Conservation (phyloP, 129 eudicot genomes). For the Tagetes patula region DNA sequence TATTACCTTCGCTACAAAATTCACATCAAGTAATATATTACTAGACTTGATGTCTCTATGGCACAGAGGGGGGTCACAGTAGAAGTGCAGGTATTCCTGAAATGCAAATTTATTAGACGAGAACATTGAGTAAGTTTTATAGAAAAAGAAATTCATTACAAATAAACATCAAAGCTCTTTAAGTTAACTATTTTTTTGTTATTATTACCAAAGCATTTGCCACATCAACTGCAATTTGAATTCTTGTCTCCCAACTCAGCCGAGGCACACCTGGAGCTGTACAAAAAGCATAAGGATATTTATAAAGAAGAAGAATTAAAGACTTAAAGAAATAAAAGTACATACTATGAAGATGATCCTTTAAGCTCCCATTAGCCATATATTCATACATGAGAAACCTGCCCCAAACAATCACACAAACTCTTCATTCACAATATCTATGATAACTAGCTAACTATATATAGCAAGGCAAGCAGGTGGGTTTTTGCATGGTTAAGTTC, state of each 20-base stretch:
- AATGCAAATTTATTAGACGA: conserved; percentile 26
- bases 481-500: not conserved
- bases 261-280: conserved; percentile 69
- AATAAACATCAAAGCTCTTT: not conserved
- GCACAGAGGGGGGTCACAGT: conserved; percentile 95
- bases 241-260: conserved; percentile 81
- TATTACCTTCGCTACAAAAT: conserved; percentile 77
- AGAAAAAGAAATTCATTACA: conserved; percentile 1
- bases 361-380: conserved; percentile 96
- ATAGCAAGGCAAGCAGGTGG: not conserved
- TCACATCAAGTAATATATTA: conserved; percentile 82
- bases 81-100: conserved; percentile 97
- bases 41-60: conserved; percentile 97
- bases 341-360: conserved; percentile 90
- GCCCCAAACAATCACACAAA: conserved; percentile 29
- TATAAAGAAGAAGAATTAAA: conserved; percentile 4
- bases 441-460: not conserved
- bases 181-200: not conserved
- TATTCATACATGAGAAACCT: conserved; percentile 92
- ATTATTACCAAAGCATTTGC: conserved; percentile 92
- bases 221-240: conserved; percentile 94
- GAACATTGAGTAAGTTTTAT: conserved; percentile 7
- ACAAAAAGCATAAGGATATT: conserved; percentile 25
- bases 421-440: conserved; percentile 12
- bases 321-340: conserved; percentile 8